Base-by-base conservation (phyloP, 2,329 filamentous ascomycete genomes). In the Diaporthe amygdali region DNA sequence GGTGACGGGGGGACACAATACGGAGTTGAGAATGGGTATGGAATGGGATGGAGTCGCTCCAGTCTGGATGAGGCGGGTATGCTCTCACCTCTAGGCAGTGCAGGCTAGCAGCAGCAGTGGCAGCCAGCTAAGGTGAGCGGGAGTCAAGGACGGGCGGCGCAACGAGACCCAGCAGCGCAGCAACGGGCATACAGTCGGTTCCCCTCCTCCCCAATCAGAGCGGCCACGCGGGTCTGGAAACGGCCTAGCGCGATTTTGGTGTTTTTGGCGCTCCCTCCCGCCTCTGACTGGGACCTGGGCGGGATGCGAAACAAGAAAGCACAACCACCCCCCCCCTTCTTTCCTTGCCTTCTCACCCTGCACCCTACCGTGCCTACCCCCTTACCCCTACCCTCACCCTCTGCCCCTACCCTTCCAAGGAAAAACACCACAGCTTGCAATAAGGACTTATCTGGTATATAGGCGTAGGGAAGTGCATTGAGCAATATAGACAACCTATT, bases 171-270 rank as follows among this genome's bases (percentile, higher is more conserved):
- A 32, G 56, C 56, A 63, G 25, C 39, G 49, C 46, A 56, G 66
- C 49, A 47, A 63, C 59, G 37, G n/a, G 25, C 22, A 27, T 3
- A 61, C 56, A 27, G 32, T 32, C 56, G 17, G 12, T 7, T 34
- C 52, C 39, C 25, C 46, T 27, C 17, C 17, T 56, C 44, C 37
- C 71, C 68, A 72, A 72, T 68, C 61, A 70, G 46, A 71, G 32
- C 68, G 34, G 37, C 46, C 30, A 63, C 37, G 30, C 54, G 66
- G 25, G 17, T 20, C 70, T 64, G 22, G 39, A 63, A 63, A 34
- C 12, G 37, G 44, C 25, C 68, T 72, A 72, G 71, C 68, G 68
- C 66, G 44, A 44, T 39, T 61, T 37, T 46, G 63, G 27, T 70
- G 67, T 66, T 63, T 51, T 52, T 55, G 39, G 54, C 55, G 61